Evolutionary conservation across 2,329 filamentous ascomycete genomes (phyloP), one percentile per base, ranked within the genome.

Genomic region (Ophiostoma sp.): DNA sequence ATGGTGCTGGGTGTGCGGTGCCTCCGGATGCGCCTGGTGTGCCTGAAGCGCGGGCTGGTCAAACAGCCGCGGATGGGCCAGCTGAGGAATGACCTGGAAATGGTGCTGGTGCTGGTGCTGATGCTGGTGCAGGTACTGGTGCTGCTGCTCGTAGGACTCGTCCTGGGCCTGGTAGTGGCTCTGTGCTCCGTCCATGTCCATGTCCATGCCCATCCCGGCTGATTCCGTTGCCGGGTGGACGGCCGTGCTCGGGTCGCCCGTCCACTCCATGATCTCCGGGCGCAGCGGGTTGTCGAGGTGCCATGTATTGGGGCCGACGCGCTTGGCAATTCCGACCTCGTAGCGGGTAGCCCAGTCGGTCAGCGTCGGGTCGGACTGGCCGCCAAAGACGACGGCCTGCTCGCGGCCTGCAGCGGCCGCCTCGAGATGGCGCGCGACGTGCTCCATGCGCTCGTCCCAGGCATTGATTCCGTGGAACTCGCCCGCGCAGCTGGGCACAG

Each of bases 401-500:
- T 80, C 79, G 20, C 73, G 72, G 11, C 78, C 77, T 3, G 76
- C 72, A 4, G 79, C 80, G 0, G 79, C 81, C 39, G 80, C 81
- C 78, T 95, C 92, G 65, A 94, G 83, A 77, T 97, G 94, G 71
- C 87, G 84, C 0, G 91, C 92, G 2, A 96, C 87, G 79, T 97
- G 94, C 78, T 97, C 94, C 88, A 96, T 92, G 33, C 91, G 84
- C 71, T 89, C 85, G 71, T 95, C 90, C 93, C 93, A 97, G 13
- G 87, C 87, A 6, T 82, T 84, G 0, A 77, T 72, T 0, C 90
- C 91, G 6, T 81, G 77, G 76, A 96, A 96, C 0, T 78, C 77
- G 68, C 74, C 70, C 1, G 73, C 76, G 77, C 94, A 97, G 72
- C 85, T 86, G 0, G 77, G 75, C 1, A 86, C 86, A 0, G 89